phyloP scores from a whole-genome alignment of 1,284 basidiomycete species.

The Cryptococcus wingfieldii region DNA sequence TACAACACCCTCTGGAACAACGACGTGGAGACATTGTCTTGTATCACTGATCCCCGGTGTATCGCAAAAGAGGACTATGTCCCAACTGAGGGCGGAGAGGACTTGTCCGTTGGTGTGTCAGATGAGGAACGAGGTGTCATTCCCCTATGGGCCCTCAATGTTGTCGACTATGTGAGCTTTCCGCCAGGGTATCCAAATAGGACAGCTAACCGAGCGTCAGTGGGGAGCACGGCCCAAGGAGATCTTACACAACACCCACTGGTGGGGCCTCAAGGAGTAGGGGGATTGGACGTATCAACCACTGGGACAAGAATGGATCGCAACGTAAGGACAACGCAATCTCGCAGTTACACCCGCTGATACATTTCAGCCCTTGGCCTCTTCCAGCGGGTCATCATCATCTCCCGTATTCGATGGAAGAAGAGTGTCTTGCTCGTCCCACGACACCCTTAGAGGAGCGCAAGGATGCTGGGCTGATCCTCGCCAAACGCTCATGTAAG shows the following conservation, averaged over 20 bases:
- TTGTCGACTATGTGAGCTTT: conserved; percentile 20
- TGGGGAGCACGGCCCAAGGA: background rate
- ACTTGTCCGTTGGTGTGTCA: conserved; percentile 7
- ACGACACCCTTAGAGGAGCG: conserved; percentile 4
- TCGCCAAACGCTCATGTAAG: conserved; percentile 17
- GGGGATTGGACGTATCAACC: conserved; percentile 20
- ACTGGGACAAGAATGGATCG: conserved; percentile 22
- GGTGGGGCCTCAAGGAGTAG: conserved; percentile 9
- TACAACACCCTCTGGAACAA: conserved; percentile 22
- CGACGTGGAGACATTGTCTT: conserved; percentile 11
- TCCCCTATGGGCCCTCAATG: conserved; percentile 19
- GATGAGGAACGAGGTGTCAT: conserved; percentile 13
- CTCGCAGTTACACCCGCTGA: background rate
- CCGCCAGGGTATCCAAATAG: background rate
- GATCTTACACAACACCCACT: conserved; percentile 4
- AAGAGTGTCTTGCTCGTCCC: conserved; percentile 10
- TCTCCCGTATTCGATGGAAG: conserved; percentile 17
- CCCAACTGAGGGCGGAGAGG: conserved; percentile 10
- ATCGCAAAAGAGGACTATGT: conserved; percentile 8
- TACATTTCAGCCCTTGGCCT: conserved; percentile 3
- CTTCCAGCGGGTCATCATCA: conserved; percentile 7
- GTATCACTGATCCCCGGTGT: conserved; percentile 18
- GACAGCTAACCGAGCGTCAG: background rate
- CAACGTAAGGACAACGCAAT: conserved; percentile 5
- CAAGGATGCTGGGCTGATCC: conserved; percentile 13